Base-by-base conservation (phyloP, 208 protist genomes). In the Acanthamoeba healyi region DNA sequence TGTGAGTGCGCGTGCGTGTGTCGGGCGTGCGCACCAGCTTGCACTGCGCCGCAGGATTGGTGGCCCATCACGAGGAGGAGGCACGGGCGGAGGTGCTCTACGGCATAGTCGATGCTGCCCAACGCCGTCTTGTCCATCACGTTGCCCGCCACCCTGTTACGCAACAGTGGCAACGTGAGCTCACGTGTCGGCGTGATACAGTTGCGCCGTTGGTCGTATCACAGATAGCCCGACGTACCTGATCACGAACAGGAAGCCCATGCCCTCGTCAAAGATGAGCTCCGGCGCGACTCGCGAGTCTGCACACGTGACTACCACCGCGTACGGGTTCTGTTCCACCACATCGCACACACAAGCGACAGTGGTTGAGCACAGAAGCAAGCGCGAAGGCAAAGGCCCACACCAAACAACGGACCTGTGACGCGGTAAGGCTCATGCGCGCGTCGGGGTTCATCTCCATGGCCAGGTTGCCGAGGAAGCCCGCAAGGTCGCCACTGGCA, bases 241-340 rank as follows among this genome's bases (percentile, higher is more conserved):
- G 58, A 67, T 67, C 12, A 67, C 58, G 9, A 67, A 67, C 58
- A 67, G 58, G 58, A 67, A 67, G 58, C 58, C 58, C 58, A 49
- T 84, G 42, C 44, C 74, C 74, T 84, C 74, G 49, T 84, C 74
- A 56, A 84, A 84, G 49, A 84, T 84, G 49, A 84, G 42, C 49
- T 84, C 74, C 14, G 74, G 74, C 24, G 74, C 42, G 12, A 84
- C 74, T 5, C 74, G 74, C 74, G 74, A 84, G 49, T 84, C 74
- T 9, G 74, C 42, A 17, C 74, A 84, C 1, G 74, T 84, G 12
- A 84, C 49, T 14, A 84, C n/a, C 42, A 56, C 49, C 5, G 74
- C 74, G 29, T 84, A 84, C 14, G 74, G 74, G 7, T 84, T 32
- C 49, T 84, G 74, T 61, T 5, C 15, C 7, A n/a, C n/a, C n/a